Evolutionary conservation across 352 stramenopile genomes (phyloP).

Genomic region (Phytophthora melonis): DNA sequence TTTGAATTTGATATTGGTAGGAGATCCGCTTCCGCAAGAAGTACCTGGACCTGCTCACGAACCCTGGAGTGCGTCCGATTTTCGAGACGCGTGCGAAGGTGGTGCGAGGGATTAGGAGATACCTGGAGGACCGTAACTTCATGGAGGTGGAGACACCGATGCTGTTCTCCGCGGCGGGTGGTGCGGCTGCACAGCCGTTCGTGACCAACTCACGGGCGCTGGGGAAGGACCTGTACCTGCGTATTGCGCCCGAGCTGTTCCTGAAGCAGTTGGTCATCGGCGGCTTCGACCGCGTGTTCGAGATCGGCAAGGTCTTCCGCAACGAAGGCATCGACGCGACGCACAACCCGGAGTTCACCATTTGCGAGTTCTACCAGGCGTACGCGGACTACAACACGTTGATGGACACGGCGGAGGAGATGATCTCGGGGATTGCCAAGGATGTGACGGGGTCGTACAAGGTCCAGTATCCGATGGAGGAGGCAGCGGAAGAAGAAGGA

Average conservation of each 20-base stretch:
- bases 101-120: slow-evolving; percentile 65
- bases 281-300: slow-evolving; percentile 98
- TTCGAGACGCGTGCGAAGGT: slow-evolving; percentile 95
- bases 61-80: slow-evolving; percentile 91
- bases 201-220: slow-evolving; percentile 98
- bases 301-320: slow-evolving; percentile 98
- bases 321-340: slow-evolving; percentile 98
- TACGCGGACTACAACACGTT: slow-evolving; percentile 99
- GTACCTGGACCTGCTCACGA: slow-evolving; percentile 99
- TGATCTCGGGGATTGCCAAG: slow-evolving; percentile 98
- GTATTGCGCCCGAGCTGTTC: slow-evolving; percentile 98
- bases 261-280: slow-evolving; percentile 97
- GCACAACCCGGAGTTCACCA: slow-evolving; percentile 99
- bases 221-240: slow-evolving; percentile 95
- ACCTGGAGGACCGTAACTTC: slow-evolving; percentile 79
- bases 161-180: slow-evolving; percentile 98
- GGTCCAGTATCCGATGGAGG: slow-evolving; percentile 95
- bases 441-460: slow-evolving; percentile 96
- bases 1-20: slow-evolving; percentile 80
- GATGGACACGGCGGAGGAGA: slow-evolving; percentile 98
- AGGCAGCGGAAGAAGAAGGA: slow-evolving; percentile 17
- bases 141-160: slow-evolving; percentile 98
- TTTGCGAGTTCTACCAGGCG: slow-evolving; percentile 99
- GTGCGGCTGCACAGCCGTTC: slow-evolving; percentile 98
- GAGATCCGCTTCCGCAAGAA: slow-evolving; percentile 98